Base-by-base conservation (phyloP, 108 stramenopile genomes). In the Conticribra guillardii region DNA sequence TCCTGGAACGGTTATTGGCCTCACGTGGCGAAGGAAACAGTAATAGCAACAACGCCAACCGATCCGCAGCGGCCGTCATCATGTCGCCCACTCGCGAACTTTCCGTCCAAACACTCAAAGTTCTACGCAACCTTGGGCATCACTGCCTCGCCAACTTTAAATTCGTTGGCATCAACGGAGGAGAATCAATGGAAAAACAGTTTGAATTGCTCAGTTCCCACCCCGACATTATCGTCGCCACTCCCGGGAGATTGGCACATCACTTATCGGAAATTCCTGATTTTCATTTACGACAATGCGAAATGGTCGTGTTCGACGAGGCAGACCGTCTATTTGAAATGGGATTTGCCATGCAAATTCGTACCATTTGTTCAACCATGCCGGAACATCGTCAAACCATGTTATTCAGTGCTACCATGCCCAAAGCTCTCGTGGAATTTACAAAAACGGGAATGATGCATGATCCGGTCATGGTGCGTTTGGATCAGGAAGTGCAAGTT, bases 251-350 rank as follows among this genome's bases (percentile, higher is more conserved):
- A 14, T 85, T 99, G 69, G 95, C 97, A 32, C 99, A 99, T 85
- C 94, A 97, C 53, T 81, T 99, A 33, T 77, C 87, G 16, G 99
- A 99, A 71, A 96, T 99, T 70, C 92, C 94, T 0, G 97, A 97
- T 46, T 92, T 93, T 78, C 69, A 81, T 57, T 82, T 99, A 16
- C 79, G 76, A 19, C 75, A 82, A 3, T 97, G 97, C 61, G 83
- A 96, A 73, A 80, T 93, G 30, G 79, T 90, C 15, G 89, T 99
- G 5, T 90, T 99, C 76, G 99, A 99, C 72, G 99, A 99, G 74
- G 99, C 98, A 3, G 99, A 99, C 86, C 85, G 99, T 46, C 78
- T 99, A 29, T 91, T 99, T 74, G 99, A 99, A 84, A 98, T 99
- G 99, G 99, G 95, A 29, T 98, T 99, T 69, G 92, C 94, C 0